Base-by-base conservation (phyloP, 495 filamentous ascomycete species). In the Aspergillus egyptiacus region DNA sequence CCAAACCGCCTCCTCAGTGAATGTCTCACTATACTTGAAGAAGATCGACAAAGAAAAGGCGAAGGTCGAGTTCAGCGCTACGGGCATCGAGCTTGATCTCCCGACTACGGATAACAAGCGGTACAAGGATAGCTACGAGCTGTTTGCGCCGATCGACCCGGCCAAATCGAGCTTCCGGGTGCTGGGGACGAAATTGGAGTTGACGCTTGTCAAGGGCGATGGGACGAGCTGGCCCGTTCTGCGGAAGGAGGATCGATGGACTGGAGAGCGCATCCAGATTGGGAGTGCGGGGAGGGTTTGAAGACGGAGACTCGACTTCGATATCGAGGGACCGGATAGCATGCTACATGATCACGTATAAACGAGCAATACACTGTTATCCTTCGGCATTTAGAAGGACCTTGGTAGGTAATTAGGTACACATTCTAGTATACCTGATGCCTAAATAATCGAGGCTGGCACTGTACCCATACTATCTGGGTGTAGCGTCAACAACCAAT, bases 11-110 rank as follows among this genome's bases (percentile, higher is more conserved):
- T 77, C 79, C 6, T 78, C 85, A 15, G 87, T 95, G 33, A 96
- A 94, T 55, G 89, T 87, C 6, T 93, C 87, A 14, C 82, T 96
- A 46, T 98, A 93, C 70, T 77, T 96, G 27, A 98, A 97, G 76
- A 98, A 95, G 71, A 95, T 98, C 57, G 82, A 95, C 61, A 93
- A 89, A 67, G 76, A 79, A 14, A 77, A 68, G 5, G 85, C 89
- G 30, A 81, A 71, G 49, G 79, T 97, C 8, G 67, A 76, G 11
- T 90, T 97, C 62, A 56, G 71, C 30, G 50, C 73, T 15, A 72
- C 74, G 30, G 63, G 74, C 3, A 63, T 96, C 37, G 68, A 72
- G 7, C 73, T 98, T 13, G 89, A 97, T 60, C 78, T 97, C 15
- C 81, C 78, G 11, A 98, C 95, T 27, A 77, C 79, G 17, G 91